Evolutionary conservation across 108 stramenopile species (phyloP).

Genomic region (Mediolabrus comicus): DNA sequence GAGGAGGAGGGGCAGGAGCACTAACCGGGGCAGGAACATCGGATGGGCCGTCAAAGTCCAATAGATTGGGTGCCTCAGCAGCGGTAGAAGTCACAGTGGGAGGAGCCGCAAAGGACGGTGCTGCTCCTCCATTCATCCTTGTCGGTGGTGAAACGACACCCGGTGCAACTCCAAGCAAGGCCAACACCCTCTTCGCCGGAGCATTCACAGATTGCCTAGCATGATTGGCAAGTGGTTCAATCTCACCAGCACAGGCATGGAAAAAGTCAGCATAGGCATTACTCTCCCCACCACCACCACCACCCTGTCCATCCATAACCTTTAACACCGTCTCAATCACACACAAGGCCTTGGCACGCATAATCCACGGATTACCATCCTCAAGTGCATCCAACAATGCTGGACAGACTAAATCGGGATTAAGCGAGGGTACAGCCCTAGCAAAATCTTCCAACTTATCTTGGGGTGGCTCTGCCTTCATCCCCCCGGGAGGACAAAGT

Average conservation of each 20-base stretch:
- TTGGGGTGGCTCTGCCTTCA: conserved; percentile 89
- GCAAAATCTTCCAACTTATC: conserved; percentile 85
- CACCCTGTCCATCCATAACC: conserved; percentile 32
- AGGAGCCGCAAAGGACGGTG: conserved; percentile 27
- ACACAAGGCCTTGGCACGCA: conserved; percentile 86
- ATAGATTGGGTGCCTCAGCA: conserved; percentile 58
- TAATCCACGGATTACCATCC: conserved; percentile 90
- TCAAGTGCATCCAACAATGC: conserved; percentile 82
- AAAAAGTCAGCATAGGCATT: conserved; percentile 84
- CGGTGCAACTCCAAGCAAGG: conserved; percentile 53
- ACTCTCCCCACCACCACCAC: conserved; percentile 27
- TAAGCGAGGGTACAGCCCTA: conserved; percentile 66
- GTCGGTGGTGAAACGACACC: conserved; percentile 16
- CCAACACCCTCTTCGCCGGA: conserved; percentile 74
- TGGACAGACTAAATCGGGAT: conserved; percentile 87
- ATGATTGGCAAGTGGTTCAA: conserved; percentile 71
- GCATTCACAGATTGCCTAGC: conserved; percentile 60
- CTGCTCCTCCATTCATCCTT: conserved; percentile 2
- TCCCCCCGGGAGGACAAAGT: conserved; percentile 92
- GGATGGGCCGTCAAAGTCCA: conserved; percentile 71
- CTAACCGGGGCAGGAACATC: conserved; percentile 18
- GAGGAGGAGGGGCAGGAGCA: conserved; percentile 39
- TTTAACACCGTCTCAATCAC: conserved; percentile 78
- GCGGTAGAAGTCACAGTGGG: conserved; percentile 46
- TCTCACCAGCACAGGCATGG: conserved; percentile 74